These are phyloP conservation scores for Papiliotrema terrestris DNA, from an alignment of 1,284 basidiomycete species.

Conservation along the genomic window DNA sequence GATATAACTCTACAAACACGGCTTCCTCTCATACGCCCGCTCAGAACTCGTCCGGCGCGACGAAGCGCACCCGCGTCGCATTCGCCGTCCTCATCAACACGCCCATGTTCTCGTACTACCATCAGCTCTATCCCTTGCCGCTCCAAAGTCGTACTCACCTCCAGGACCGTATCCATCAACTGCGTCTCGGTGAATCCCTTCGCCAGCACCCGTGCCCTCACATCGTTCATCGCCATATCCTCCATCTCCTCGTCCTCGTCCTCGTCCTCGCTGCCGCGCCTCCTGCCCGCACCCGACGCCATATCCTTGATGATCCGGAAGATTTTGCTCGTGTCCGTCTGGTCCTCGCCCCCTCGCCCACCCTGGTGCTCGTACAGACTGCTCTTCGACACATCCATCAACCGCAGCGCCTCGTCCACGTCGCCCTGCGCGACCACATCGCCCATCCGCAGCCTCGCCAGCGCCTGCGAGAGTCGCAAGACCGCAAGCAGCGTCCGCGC, in stretches of 20 bases:
- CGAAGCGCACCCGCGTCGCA: constrained; percentile 63
- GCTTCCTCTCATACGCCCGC: not conserved
- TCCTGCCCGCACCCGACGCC: constrained; percentile 53
- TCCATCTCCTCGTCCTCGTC: constrained; percentile 63
- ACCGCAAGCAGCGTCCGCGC: constrained; percentile 93
- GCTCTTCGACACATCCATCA: constrained; percentile 96
- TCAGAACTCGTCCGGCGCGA: constrained; percentile 35
- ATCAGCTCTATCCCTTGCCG: constrained; percentile 3
- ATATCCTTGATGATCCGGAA: constrained; percentile 86
- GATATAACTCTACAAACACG: too few relatives aligned
- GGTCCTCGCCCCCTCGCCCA: constrained; percentile 58
- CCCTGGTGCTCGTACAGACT: constrained; percentile 73
- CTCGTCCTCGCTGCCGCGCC: constrained; percentile 52
- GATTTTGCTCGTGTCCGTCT: constrained; percentile 74
- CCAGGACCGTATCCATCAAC: constrained; percentile 73
- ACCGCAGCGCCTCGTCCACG: constrained; percentile 91
- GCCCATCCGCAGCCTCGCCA: constrained; percentile 84
- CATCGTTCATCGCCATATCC: constrained; percentile 67
- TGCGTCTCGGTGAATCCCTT: constrained; percentile 87
- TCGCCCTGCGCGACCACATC: constrained; percentile 76
- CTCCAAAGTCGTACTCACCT: constrained; percentile 55
- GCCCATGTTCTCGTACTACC: constrained; percentile 71
- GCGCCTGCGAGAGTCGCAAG: constrained; percentile 88
- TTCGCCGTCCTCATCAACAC: constrained; percentile 72
- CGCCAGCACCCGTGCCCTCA: constrained; percentile 75